A percentile compares a stretch with the other conserved stretches of the same genome.
Evolutionary conservation across 129 eudicot species (phyloP).

Genomic region (Arctium lappa): DNA sequence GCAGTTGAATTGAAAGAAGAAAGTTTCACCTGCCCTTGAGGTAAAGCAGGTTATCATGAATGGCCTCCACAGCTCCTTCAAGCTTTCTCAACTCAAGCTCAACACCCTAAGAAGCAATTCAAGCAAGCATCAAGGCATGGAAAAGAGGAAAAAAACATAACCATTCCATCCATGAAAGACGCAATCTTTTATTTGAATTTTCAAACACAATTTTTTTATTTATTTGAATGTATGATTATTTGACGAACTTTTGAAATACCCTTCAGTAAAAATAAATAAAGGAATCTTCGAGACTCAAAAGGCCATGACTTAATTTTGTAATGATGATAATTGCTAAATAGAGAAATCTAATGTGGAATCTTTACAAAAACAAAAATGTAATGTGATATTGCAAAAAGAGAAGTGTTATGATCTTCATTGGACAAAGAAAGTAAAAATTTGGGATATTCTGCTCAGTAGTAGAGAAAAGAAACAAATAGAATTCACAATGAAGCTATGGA

Average conservation of each 20-base stretch:
- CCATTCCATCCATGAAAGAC: background rate
- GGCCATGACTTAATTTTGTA: background rate
- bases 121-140: conserved; percentile 16
- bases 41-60: conserved; percentile 74
- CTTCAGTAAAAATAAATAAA: background rate
- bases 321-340: background rate
- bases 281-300: background rate
- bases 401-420: too few species aligned
- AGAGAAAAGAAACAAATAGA: too few species aligned
- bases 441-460: too few species aligned
- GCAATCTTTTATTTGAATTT: background rate
- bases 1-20: background rate
- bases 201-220: background rate
- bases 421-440: too few species aligned
- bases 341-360: too few species aligned
- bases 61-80: conserved; percentile 93
- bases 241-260: background rate
- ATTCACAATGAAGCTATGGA: too few species aligned
- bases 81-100: conserved; percentile 92
- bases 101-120: conserved; percentile 53
- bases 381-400: too few species aligned
- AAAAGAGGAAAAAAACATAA: background rate
- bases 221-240: background rate
- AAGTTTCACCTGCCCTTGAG: conserved; percentile 59
- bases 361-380: too few species aligned